These are phyloP conservation scores for Aspergillus incahuasiensis DNA, from an alignment of 495 filamentous ascomycete genomes.

Conservation along the genomic window DNA sequence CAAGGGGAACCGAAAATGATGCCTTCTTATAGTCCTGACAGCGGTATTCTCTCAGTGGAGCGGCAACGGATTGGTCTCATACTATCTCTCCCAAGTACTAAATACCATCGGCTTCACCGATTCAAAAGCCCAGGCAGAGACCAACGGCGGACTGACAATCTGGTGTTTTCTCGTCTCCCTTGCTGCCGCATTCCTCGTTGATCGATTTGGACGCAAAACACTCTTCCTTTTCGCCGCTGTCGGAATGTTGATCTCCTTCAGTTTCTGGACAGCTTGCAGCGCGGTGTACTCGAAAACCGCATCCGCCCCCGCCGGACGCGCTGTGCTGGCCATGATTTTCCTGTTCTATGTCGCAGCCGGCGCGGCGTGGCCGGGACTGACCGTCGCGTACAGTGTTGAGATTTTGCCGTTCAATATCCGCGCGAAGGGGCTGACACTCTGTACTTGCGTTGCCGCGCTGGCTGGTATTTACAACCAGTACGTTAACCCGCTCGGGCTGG, in stretches of 20 bases:
- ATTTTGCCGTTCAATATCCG: constrained; percentile 63
- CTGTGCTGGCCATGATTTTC: constrained; percentile 15
- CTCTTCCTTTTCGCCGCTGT: too few relatives aligned
- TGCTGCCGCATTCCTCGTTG: too few relatives aligned
- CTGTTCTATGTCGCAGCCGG: constrained; percentile 45
- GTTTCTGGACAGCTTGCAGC: not conserved
- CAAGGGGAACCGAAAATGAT: constrained; percentile 1
- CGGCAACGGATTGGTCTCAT: constrained; percentile 7
- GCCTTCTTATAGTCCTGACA: not conserved
- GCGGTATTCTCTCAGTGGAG: constrained; percentile 7
- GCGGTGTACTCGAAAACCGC: too few relatives aligned
- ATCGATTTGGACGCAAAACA: too few relatives aligned
- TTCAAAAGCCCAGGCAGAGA: not conserved
- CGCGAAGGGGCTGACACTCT: constrained; percentile 66
- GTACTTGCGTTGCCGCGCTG: constrained; percentile 53
- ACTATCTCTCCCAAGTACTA: constrained; percentile 4
- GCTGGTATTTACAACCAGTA: constrained; percentile 53
- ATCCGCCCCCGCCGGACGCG: not conserved
- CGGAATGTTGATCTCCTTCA: not conserved
- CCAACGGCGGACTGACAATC: too few relatives aligned
- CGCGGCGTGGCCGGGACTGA: not conserved
- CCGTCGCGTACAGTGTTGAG: constrained; percentile 58
- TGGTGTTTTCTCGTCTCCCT: too few relatives aligned
- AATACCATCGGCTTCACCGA: constrained; percentile 4
- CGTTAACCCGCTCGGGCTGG: constrained; percentile 55